A percentile compares a stretch with the other conserved stretches of the same genome.
phyloP scores from a whole-genome alignment of 352 stramenopile genomes.

The Pythium aristosporum region DNA sequence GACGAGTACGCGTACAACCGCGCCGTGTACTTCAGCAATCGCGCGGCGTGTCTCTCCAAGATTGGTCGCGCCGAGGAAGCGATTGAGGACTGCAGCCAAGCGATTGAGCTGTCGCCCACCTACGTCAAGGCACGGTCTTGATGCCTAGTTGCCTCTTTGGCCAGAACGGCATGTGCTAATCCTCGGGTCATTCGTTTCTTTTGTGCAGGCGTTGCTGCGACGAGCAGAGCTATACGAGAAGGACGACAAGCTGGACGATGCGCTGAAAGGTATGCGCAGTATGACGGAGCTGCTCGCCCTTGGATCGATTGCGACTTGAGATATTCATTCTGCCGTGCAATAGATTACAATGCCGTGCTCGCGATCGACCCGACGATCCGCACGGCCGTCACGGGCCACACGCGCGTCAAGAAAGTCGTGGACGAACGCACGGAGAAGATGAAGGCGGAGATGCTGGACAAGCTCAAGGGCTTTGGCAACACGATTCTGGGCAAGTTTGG shows the following conservation, averaged over 20 bases:
- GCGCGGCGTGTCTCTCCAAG: conserved; percentile 70
- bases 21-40: conserved; percentile 87
- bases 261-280: conserved; percentile 68
- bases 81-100: conserved; percentile 93
- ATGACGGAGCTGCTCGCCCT: not conserved
- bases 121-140: conserved; percentile 91
- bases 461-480: conserved; percentile 99
- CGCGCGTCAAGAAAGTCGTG: conserved; percentile 86
- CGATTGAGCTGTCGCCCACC: conserved; percentile 92
- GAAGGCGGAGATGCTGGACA: conserved; percentile 97
- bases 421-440: conserved; percentile 97
- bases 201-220: conserved; percentile 74
- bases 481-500: conserved; percentile 98
- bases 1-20: conserved; percentile 82
- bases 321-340: not conserved
- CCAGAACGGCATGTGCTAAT: not conserved
- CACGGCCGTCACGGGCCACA: conserved; percentile 51
- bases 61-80: conserved; percentile 82
- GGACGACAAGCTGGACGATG: conserved; percentile 93
- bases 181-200: not conserved
- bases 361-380: conserved; percentile 90
- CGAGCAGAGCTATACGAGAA: conserved; percentile 92
- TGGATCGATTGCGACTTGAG: not conserved
- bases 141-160: not conserved
- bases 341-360: conserved; percentile 88